Base-by-base conservation (phyloP, 768 basidiomycete genomes). In the Collybia mongolica region DNA sequence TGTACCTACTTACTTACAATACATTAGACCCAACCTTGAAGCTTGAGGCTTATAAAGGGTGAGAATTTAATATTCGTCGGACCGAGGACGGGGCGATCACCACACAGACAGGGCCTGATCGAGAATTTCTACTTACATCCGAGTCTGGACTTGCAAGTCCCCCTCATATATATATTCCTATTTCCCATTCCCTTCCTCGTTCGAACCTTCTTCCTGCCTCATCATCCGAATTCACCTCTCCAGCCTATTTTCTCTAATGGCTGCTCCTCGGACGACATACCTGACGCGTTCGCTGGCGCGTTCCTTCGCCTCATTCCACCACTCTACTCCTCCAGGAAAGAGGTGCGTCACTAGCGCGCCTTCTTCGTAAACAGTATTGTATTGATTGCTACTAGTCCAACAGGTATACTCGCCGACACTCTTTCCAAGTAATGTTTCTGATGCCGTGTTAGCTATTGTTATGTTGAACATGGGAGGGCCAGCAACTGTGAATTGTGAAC, bases 401-500 rank as follows among this genome's bases (percentile, higher is more conserved):
- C 84, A 80, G 84, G 84, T 86, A 49, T 43, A 55, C 48, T 46
- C 47, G 24, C 35, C 7, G 15, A 44, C 20, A 51, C 39, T 48
- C 26, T 23, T 6, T n/a, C 32, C 32, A 39, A 39, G 32, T 28
- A 56, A 56, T 54, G 43, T 43, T 41, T 51, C 55, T 59, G 49
- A 59, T 51, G 26, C 45, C 28, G 56, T 48, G 39, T 26, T 42
- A 78, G 96, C 90, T 32, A 80, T 98, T 54, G 93, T 99, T 37
- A 90, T 99, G 89, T 75, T 99, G 73, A 99, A 98, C 69, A 99
- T 99, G 97, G 97, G 97, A 39, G 97, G 97, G 1, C 97, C 96
- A 19, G 82, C 90, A 44, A 95, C 93, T 50, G 93, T 93, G 62
- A 59, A 82, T 72, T 32, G 29, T 46, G 24, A 23, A 35, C 39